Base-by-base conservation (phyloP, 768 basidiomycete species). In the Amanita pseudoporphyria region DNA sequence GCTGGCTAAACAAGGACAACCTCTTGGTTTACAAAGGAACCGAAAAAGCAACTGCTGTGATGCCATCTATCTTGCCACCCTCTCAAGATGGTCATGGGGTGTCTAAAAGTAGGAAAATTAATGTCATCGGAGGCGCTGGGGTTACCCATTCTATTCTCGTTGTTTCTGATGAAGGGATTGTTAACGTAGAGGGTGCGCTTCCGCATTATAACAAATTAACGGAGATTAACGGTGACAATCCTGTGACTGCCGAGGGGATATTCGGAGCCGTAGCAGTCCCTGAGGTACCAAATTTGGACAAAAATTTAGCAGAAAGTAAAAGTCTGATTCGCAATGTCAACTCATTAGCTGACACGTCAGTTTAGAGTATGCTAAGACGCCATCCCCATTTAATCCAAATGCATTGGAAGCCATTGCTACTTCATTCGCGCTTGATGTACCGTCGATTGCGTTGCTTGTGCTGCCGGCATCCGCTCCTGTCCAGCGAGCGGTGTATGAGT, bases 361-460 rank as follows among this genome's bases (percentile, higher is more conserved):
- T 30, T 40, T 58, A 82, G 81, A 70, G 56, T 67, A 74, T 57
- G 54, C 60, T 13, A 64, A 60, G 31, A 72, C 69, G 2, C 64
- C 71, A 33, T 76, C 81, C 32, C 75, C 77, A 13, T 74, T 83
- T 54, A 74, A 78, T 57, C 70, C 74, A 5, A 67, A 71, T 53
- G 64, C 71, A 28, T 58, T 88, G 55, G 87, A 89, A 59, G 81
- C 81, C 2, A 71, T 89, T 42, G 86, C 82, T 5, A 73, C 77
- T 9, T 71, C 72, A 3, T 83, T 89, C 60, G 87, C 85, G 14
- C 60, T 87, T 16, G 84, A 87, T 47, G 87, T 89, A 18, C 81
- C 84, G 33, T 71, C 72, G 35, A 57, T 77, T 10, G 87, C 78
- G 16, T 66, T 89, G 14, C 67, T 89, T n/a, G 80, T 87, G 14